phyloP scores from a whole-genome alignment of 495 filamentous ascomycete genomes.

The Xylaria scruposa region DNA sequence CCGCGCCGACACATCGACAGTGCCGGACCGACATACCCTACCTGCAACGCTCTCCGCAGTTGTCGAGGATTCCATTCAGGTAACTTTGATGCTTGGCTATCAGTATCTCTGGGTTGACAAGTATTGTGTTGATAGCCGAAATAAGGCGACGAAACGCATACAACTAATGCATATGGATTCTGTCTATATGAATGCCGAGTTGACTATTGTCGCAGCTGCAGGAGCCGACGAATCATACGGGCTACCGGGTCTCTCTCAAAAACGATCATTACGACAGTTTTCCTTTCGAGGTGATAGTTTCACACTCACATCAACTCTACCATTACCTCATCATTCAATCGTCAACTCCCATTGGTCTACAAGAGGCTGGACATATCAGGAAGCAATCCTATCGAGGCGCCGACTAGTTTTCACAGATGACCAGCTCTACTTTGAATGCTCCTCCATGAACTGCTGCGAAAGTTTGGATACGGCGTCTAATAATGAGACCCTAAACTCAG shows the following conservation, averaged over 20 bases:
- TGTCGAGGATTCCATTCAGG: slow-evolving; percentile 38
- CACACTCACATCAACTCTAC: slow-evolving; percentile 26
- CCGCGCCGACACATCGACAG: not conserved
- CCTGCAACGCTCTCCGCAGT: slow-evolving; percentile 11
- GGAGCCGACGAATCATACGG: slow-evolving; percentile 39
- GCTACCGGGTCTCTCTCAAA: slow-evolving; percentile 36
- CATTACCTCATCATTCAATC: slow-evolving; percentile 26
- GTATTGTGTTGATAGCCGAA: slow-evolving; percentile 35
- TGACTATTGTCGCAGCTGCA: slow-evolving; percentile 44
- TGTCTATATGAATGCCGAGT: slow-evolving; percentile 34
- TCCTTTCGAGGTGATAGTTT: slow-evolving; percentile 20
- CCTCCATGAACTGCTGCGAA: slow-evolving; percentile 36
- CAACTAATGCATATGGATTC: slow-evolving; percentile 42
- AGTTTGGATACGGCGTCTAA: not conserved
- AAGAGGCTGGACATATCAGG: slow-evolving; percentile 54
- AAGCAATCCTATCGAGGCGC: slow-evolving; percentile 42
- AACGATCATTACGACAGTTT: slow-evolving; percentile 5
- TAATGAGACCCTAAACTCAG: not conserved
- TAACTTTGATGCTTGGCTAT: slow-evolving; percentile 30
- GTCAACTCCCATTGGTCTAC: slow-evolving; percentile 38
- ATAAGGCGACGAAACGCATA: slow-evolving; percentile 27
- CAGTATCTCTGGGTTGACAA: slow-evolving; percentile 41
- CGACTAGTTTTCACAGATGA: slow-evolving; percentile 43
- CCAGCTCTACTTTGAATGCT: slow-evolving; percentile 49
- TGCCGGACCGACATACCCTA: not conserved